phyloP scores from a whole-genome alignment of 257 asterid genomes.

The Nicotiana otophora region DNA sequence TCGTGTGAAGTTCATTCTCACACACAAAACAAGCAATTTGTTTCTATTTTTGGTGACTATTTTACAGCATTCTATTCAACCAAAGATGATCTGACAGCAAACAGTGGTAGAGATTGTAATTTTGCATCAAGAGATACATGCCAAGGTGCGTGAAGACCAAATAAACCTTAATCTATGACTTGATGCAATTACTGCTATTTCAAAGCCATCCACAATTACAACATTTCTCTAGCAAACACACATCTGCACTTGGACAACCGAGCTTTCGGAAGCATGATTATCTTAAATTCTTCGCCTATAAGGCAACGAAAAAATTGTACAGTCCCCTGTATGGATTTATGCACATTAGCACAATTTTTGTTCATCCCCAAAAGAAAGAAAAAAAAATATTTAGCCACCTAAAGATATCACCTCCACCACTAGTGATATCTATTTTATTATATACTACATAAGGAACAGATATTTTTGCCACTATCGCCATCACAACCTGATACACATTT shows the following conservation, averaged over 20 bases:
- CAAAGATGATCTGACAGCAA: neutral
- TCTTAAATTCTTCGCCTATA: neutral
- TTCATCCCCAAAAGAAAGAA: neutral
- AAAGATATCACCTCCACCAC: neutral
- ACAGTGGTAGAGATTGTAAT: neutral
- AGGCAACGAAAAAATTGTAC: neutral
- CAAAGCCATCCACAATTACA: neutral
- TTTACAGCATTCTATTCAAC: neutral
- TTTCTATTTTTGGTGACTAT: conserved; percentile 1
- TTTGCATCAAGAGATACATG: neutral
- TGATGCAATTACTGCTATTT: neutral
- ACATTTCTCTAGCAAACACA: neutral
- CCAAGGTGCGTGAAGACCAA: neutral
- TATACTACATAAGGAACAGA: neutral
- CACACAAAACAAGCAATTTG: neutral
- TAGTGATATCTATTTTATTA: neutral
- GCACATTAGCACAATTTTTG: neutral
- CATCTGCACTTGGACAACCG: neutral
- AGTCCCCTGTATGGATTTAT: neutral
- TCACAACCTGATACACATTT: neutral
- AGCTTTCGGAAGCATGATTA: neutral
- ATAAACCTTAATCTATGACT: neutral
- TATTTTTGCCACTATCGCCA: neutral
- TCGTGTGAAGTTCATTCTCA: neutral
- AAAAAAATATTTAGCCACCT: neutral